Evolutionary conservation across 805 yeast species (phyloP).

Genomic region (Schwanniomyces pseudopolymorphus): DNA sequence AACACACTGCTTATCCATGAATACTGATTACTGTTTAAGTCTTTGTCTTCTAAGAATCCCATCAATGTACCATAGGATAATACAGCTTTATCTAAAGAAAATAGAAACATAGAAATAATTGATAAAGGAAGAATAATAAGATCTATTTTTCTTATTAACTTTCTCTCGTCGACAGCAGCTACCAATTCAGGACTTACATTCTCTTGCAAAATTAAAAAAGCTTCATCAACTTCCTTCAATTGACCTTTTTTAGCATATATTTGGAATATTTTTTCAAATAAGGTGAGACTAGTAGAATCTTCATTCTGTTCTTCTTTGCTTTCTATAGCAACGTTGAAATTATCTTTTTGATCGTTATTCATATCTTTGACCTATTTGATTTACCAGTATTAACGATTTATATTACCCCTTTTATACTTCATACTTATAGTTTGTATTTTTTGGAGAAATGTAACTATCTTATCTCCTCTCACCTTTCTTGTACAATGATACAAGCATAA

Average conservation of each 20-base stretch:
- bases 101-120: conserved; percentile 29
- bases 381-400: too few species aligned
- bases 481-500: too few species aligned
- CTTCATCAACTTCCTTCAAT: background rate
- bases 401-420: too few species aligned
- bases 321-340: background rate
- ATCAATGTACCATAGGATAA: conserved; percentile 46
- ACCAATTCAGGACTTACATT: background rate
- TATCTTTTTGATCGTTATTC: background rate
- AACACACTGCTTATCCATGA: conserved; percentile 47
- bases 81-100: conserved; percentile 46
- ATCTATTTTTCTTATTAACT: background rate
- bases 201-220: background rate
- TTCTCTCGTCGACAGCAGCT: background rate
- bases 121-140: conserved; percentile 29
- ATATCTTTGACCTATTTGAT: background rate
- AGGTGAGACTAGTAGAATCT: background rate
- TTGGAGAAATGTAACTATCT: too few species aligned
- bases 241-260: background rate
- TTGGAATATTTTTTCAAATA: background rate
- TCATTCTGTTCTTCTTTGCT: background rate
- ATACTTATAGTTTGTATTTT: too few species aligned
- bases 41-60: conserved; percentile 39
- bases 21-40: conserved; percentile 40
- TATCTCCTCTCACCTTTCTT: too few species aligned